phyloP scores from a whole-genome alignment of 2,329 filamentous ascomycete species.

The Ophiocordyceps camponoti-floridani region DNA sequence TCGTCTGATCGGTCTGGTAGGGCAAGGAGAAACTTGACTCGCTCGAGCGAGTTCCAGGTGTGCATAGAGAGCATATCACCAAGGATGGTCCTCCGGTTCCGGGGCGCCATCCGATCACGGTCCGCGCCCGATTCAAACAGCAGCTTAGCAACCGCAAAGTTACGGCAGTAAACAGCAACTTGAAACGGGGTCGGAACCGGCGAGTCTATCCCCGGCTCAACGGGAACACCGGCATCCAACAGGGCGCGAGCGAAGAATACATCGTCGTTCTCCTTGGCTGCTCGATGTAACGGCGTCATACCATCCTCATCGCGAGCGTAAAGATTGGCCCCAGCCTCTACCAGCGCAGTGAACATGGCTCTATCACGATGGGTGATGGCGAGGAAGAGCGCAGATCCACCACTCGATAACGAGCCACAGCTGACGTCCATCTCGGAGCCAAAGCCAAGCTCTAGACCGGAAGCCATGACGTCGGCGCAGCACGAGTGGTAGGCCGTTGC shows the following conservation, averaged over 20 bases:
- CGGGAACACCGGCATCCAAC: not conserved
- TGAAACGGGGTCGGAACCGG: not conserved
- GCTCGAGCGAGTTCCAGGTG: not conserved
- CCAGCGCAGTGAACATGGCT: not conserved
- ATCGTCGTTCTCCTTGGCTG: not conserved
- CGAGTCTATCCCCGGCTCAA: not conserved
- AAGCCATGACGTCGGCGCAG: not conserved
- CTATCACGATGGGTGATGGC: not conserved
- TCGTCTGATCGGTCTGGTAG: not conserved
- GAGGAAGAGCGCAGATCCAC: not conserved
- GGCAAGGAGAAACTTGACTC: not conserved
- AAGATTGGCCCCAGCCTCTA: not conserved
- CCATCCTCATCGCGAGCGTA: not conserved
- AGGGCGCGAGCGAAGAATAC: not conserved
- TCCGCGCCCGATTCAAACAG: not conserved
- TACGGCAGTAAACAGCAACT: not conserved
- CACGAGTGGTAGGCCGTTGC: not conserved
- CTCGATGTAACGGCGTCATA: not conserved
- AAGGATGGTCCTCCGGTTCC: not conserved
- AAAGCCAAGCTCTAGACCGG: not conserved
- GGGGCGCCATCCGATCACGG: not conserved
- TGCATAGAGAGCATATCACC: not conserved
- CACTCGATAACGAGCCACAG: not conserved
- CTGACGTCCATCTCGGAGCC: not conserved
- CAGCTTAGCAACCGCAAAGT: not conserved